Percentiles rank a stretch among this genome's conserved stretches.
Conservation (phyloP, 1,284 basidiomycete genomes). For the Cystobasidiaceae sp. region DNA sequence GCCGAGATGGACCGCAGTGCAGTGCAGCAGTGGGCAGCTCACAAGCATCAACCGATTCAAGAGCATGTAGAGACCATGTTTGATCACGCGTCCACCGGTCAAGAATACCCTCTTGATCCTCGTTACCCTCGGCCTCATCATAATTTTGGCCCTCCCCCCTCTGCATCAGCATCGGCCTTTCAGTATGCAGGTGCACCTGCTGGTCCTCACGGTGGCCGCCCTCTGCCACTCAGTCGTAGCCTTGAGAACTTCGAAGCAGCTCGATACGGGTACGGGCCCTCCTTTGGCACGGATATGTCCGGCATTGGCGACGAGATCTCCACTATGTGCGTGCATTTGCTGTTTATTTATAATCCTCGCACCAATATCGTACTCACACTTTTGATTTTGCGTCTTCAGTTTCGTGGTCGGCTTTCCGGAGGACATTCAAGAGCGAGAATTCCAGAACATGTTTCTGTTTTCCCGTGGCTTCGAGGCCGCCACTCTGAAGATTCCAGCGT, state of each 20-base stretch:
- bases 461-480: conserved; percentile 93
- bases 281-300: conserved; percentile 27
- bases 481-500: conserved; percentile 90
- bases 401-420: conserved; percentile 99
- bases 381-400: conserved; percentile 50
- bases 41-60: background rate
- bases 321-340: conserved; percentile 19
- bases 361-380: background rate
- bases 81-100: background rate
- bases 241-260: background rate
- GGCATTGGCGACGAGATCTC: conserved; percentile 20
- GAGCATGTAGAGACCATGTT: background rate
- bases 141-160: background rate
- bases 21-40: background rate
- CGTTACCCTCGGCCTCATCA: background rate
- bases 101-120: background rate
- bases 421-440: conserved; percentile 99
- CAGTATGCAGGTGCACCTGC: background rate
- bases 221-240: background rate
- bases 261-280: conserved; percentile 18
- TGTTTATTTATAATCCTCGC: background rate
- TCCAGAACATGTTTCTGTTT: conserved; percentile 99
- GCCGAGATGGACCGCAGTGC: background rate
- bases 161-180: background rate
- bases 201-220: background rate